These are phyloP conservation scores for Suhomyces faveliae DNA, from an alignment of 805 yeast genomes.

Conservation along the genomic window DNA sequence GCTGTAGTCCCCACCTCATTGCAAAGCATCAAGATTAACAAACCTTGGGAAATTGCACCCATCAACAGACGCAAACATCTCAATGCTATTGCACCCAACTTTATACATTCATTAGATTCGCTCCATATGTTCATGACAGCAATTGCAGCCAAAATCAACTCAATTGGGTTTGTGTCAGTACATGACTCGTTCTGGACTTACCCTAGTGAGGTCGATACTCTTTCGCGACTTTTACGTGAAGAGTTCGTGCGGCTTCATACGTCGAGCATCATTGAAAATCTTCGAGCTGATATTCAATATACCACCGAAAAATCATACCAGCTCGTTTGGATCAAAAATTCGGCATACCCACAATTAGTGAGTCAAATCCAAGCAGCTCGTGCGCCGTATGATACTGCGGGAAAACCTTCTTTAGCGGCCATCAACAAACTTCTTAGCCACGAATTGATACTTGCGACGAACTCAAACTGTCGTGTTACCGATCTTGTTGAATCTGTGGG, in stretches of 20 bases:
- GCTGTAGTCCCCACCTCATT: conserved; percentile 19
- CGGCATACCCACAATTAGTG: conserved; percentile 9
- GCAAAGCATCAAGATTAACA: conserved; percentile 21
- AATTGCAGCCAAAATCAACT: conserved; percentile 17
- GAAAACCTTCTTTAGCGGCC: conserved; percentile 5
- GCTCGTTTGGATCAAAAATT: conserved; percentile 30
- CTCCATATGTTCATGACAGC: conserved; percentile 39
- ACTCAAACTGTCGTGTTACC: not conserved
- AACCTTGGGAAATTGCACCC: conserved; percentile 20
- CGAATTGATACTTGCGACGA: conserved; percentile 13
- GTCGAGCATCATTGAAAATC: conserved; percentile 21
- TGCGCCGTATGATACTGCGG: not conserved
- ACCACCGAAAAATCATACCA: conserved; percentile 27
- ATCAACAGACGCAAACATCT: conserved; percentile 30
- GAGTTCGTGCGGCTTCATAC: conserved; percentile 36
- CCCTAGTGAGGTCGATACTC: conserved; percentile 27
- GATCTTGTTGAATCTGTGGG: not conserved
- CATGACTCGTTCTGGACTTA: conserved; percentile 48
- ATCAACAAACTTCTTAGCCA: conserved; percentile 10
- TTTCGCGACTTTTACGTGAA: conserved; percentile 28
- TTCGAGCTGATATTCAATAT: conserved; percentile 26
- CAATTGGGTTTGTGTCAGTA: conserved; percentile 35
- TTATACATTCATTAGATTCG: conserved; percentile 43
- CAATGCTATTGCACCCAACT: conserved; percentile 44
- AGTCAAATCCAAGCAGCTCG: conserved; percentile 10